Evolutionary conservation across 2,329 filamentous ascomycete species (phyloP).

Genomic region (Cryphonectria nitschkei): DNA sequence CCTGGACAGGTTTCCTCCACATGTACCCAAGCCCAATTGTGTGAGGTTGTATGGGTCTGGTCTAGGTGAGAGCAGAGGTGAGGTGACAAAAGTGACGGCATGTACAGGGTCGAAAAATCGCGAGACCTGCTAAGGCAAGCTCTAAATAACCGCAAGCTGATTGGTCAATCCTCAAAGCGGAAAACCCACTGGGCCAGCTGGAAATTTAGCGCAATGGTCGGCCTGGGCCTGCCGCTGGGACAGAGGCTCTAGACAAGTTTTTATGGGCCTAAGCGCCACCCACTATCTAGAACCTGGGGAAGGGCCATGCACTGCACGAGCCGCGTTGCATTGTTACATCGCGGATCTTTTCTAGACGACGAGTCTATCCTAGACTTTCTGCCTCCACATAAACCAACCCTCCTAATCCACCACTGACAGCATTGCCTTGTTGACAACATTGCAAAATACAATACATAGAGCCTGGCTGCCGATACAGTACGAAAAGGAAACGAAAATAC

Average conservation of each 20-base stretch:
- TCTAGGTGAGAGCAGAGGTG: neutral
- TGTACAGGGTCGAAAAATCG: conserved; percentile 11
- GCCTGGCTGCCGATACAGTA: neutral
- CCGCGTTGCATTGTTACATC: conserved; percentile 6
- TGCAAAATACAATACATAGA: neutral
- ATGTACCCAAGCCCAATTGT: neutral
- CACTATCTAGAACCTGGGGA: conserved; percentile 22
- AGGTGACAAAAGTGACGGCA: neutral
- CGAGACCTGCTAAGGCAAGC: conserved; percentile 10
- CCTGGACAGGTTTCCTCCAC: neutral
- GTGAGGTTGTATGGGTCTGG: neutral
- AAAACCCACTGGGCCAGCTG: neutral
- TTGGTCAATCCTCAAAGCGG: conserved; percentile 1
- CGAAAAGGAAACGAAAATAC: neutral
- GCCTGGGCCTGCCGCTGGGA: conserved; percentile 12
- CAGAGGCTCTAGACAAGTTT: conserved; percentile 14
- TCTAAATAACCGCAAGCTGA: conserved; percentile 20
- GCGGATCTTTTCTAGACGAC: neutral
- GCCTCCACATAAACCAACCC: neutral
- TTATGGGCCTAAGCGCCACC: conserved; percentile 5
- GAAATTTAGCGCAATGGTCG: neutral
- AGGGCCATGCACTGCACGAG: neutral
- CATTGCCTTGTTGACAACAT: neutral
- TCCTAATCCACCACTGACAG: neutral
- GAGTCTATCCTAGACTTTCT: neutral